phyloP scores from a whole-genome alignment of 1,284 basidiomycete genomes.

The Tremellales sp. region DNA sequence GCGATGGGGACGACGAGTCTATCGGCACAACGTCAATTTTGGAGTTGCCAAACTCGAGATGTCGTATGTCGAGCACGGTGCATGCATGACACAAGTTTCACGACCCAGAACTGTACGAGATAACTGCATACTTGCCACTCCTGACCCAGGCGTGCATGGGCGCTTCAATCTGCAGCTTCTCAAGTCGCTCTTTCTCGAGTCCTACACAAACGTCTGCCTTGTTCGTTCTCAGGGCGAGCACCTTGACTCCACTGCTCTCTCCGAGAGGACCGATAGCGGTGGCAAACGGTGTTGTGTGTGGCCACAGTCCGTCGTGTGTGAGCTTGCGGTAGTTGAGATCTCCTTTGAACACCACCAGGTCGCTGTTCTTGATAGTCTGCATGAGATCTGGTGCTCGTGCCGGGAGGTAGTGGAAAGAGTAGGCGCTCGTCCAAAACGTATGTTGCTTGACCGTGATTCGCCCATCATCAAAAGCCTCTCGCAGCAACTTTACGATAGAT shows the following conservation, averaged over 20 bases:
- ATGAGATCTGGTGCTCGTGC: background rate
- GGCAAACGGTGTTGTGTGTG: conserved; percentile 8
- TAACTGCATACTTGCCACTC: conserved; percentile 7
- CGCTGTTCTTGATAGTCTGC: conserved; percentile 21
- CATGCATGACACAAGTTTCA: too few relatives aligned
- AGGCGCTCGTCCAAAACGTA: background rate
- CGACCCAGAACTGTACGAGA: conserved; percentile 1
- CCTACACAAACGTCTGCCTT: conserved; percentile 9
- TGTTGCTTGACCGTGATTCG: background rate
- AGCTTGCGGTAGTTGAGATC: conserved; percentile 14
- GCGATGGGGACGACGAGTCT: too few relatives aligned
- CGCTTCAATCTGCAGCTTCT: conserved; percentile 1
- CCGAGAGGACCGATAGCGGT: conserved; percentile 6
- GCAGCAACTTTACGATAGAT: background rate
- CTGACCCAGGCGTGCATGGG: background rate
- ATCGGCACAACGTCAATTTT: too few relatives aligned
- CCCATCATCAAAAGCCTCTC: background rate
- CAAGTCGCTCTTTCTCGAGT: background rate
- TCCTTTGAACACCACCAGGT: conserved; percentile 48
- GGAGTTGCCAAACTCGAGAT: too few relatives aligned
- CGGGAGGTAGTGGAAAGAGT: background rate
- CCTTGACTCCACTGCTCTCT: background rate
- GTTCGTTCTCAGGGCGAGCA: conserved; percentile 5
- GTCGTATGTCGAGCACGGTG: too few relatives aligned
- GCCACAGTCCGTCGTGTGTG: conserved; percentile 3